A percentile compares a stretch with the other conserved stretches of the same genome.
These are phyloP conservation scores for Penicillium janthinellum DNA, from an alignment of 2,329 filamentous ascomycete genomes.

Conservation along the genomic window DNA sequence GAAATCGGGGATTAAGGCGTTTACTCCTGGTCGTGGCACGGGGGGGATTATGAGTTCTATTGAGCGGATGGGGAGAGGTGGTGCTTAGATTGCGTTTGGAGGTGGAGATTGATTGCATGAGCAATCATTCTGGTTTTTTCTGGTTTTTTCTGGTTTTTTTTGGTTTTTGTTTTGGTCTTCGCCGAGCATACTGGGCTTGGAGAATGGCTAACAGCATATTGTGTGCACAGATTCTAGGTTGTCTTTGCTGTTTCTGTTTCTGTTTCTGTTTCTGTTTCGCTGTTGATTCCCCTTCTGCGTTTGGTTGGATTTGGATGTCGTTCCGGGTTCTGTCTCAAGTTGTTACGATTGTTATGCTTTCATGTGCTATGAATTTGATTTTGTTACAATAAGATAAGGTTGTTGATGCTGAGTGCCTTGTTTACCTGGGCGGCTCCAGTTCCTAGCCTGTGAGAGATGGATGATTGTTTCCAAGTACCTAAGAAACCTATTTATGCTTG, in stretches of 20 bases:
- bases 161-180: no score
- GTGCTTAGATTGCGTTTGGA: conserved; percentile 7
- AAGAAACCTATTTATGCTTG: no score
- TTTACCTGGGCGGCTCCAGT: no score
- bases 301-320: conserved; percentile 4
- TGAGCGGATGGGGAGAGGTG: conserved; percentile 75
- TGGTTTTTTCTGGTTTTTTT: no score
- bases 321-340: background rate
- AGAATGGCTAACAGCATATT: background rate
- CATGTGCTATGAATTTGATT: conserved; percentile 16
- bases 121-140: no score
- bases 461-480: no score
- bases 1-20: conserved; percentile 40
- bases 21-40: conserved; percentile 47
- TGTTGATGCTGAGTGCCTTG: no score
- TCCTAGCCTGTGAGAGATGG: no score
- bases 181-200: background rate
- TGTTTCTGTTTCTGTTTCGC: background rate
- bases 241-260: background rate
- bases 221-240: no score
- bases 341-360: conserved; percentile 15
- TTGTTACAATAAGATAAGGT: no score
- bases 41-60: conserved; percentile 83
- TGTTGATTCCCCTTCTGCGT: conserved; percentile 19
- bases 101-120: background rate